A percentile compares a stretch with the other conserved stretches of the same genome.
These are phyloP conservation scores for Sporothrix inflata DNA, from an alignment of 2,329 filamentous ascomycete species.

Conservation along the genomic window DNA sequence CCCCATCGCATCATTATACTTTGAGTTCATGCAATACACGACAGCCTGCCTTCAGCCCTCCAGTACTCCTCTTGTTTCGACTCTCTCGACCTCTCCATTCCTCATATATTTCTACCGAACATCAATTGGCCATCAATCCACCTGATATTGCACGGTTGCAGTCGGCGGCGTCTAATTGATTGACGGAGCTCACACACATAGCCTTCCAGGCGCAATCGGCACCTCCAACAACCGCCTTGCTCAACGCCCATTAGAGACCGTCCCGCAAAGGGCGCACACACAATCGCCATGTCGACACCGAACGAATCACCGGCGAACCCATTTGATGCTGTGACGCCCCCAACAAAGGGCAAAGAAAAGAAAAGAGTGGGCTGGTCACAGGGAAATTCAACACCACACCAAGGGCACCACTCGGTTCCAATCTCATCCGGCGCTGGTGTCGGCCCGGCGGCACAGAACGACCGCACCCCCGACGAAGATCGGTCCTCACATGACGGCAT, in stretches of 20 bases:
- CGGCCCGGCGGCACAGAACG: not conserved
- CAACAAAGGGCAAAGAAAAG: slow-evolving; percentile 34
- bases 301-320: slow-evolving; percentile 12
- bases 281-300: slow-evolving; percentile 30
- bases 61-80: not conserved
- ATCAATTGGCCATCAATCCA: not conserved
- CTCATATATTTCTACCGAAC: not conserved
- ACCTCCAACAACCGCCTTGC: not conserved
- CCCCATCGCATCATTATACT: not conserved
- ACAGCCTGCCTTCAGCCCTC: not conserved
- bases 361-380: slow-evolving; percentile 36
- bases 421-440: not conserved
- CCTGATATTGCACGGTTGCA: not conserved
- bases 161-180: not conserved
- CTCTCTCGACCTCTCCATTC: not conserved
- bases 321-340: slow-evolving; percentile 17
- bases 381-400: slow-evolving; percentile 14
- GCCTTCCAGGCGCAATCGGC: not conserved
- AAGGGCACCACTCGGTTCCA: not conserved
- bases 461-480: not conserved
- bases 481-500: slow-evolving; percentile 30
- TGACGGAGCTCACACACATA: not conserved
- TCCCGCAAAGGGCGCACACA: not conserved
- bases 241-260: not conserved
- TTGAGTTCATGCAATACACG: not conserved